Percentiles rank a stretch among this genome's conserved stretches.
phyloP scores from a whole-genome alignment of 768 basidiomycete genomes.

The Lactarius akahatsu region DNA sequence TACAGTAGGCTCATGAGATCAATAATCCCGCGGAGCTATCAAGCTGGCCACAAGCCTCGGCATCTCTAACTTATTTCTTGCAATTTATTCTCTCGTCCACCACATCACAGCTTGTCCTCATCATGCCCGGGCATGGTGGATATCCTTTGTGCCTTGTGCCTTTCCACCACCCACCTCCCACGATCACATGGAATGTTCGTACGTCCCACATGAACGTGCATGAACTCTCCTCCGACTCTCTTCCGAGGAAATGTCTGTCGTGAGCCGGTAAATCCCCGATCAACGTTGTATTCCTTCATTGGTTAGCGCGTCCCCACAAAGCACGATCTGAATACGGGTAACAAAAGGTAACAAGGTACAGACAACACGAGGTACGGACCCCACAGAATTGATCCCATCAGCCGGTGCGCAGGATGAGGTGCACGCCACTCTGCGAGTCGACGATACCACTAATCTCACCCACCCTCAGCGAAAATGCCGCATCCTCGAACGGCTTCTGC shows the following conservation, averaged over 20 bases:
- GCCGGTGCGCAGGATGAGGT: conserved; percentile 85
- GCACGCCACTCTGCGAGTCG: conserved; percentile 92
- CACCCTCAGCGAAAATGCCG: conserved; percentile 66
- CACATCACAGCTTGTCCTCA: background rate
- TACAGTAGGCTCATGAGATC: background rate
- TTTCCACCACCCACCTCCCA: background rate
- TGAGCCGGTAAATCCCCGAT: no score
- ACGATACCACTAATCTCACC: conserved; percentile 81
- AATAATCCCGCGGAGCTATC: conserved; percentile 15
- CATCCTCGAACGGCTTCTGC: conserved; percentile 98
- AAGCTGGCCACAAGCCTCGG: background rate
- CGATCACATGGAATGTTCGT: background rate
- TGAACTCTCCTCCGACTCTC: no score
- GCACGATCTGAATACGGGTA: background rate
- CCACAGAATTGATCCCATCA: conserved; percentile 37
- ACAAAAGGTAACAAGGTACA: background rate
- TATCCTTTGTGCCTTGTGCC: background rate
- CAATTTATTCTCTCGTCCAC: background rate
- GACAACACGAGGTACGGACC: background rate
- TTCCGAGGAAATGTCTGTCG: no score
- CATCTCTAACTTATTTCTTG: background rate
- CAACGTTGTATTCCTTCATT: background rate
- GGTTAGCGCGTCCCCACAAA: background rate
- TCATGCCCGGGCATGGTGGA: background rate
- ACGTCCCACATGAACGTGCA: no score